Evolutionary conservation across 129 eudicot species (phyloP).

Genomic region (Centella asiatica): DNA sequence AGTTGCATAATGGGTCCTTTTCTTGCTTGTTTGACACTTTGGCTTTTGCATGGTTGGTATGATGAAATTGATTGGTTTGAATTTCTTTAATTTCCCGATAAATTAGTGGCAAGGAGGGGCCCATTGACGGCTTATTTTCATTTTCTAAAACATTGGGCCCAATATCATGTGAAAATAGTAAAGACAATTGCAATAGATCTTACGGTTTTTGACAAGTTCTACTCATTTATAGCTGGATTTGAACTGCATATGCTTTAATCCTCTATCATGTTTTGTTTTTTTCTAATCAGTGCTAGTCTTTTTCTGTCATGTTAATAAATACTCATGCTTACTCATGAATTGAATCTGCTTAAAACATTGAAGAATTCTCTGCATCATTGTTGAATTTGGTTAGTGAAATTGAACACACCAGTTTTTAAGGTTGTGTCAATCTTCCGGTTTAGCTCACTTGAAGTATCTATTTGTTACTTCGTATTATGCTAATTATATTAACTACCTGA

Average conservation of each 20-base stretch:
- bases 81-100: conserved; percentile 25
- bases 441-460: background rate
- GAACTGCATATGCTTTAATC: conserved; percentile 41
- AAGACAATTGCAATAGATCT: conserved; percentile 43
- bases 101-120: conserved; percentile 43
- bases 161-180: conserved; percentile 41
- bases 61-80: conserved; percentile 24
- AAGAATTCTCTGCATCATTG: background rate
- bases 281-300: conserved; percentile 9
- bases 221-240: conserved; percentile 14
- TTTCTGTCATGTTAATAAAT: background rate
- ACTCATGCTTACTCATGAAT: conserved; percentile 3
- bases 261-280: conserved; percentile 4
- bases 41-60: conserved; percentile 32
- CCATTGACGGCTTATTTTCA: conserved; percentile 30
- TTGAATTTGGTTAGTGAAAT: background rate
- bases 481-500: background rate
- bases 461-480: background rate
- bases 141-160: conserved; percentile 33
- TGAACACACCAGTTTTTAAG: background rate
- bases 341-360: conserved; percentile 18
- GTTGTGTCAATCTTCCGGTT: background rate
- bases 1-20: background rate
- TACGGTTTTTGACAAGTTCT: conserved; percentile 15
- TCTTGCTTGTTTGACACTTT: conserved; percentile 9